phyloP scores from a whole-genome alignment of 1,139 yeast genomes.

The Protomyces gravidus region DNA sequence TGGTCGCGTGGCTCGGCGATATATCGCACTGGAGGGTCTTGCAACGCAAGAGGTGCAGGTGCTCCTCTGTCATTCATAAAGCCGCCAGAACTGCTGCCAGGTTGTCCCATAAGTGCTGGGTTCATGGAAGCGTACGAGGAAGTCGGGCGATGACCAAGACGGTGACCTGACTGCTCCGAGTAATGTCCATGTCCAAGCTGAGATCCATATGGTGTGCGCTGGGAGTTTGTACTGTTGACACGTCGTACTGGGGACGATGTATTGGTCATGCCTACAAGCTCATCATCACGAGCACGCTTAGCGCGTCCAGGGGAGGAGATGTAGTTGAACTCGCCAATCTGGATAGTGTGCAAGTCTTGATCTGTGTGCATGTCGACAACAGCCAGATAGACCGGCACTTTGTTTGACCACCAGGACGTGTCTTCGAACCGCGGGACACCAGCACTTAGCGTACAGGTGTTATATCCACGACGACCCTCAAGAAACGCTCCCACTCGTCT shows the following conservation, averaged over 20 bases:
- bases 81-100: not conserved
- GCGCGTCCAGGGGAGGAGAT: constrained; percentile 10
- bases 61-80: not conserved
- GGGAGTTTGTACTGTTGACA: not conserved
- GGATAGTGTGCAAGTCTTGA: constrained; percentile 8
- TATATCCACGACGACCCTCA: constrained; percentile 3
- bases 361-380: constrained; percentile 15
- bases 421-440: constrained; percentile 17
- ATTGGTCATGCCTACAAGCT: not conserved
- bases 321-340: constrained; percentile 18
- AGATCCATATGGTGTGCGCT: not conserved
- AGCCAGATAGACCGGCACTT: constrained; percentile 17
- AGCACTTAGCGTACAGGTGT: constrained; percentile 1
- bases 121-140: not conserved
- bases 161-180: not conserved
- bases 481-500: constrained; percentile 18
- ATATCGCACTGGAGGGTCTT: constrained; percentile 1
- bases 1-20: constrained; percentile 26
- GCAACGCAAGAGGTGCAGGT: not conserved
- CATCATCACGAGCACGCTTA: constrained; percentile 17
- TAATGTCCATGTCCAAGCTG: not conserved
- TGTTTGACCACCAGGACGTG: constrained; percentile 20
- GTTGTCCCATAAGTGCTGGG: not conserved
- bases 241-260: not conserved
- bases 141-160: not conserved